phyloP scores from a whole-genome alignment of 192 early-diverging fungal genomes.

The Spizellomyces punctatus region DNA sequence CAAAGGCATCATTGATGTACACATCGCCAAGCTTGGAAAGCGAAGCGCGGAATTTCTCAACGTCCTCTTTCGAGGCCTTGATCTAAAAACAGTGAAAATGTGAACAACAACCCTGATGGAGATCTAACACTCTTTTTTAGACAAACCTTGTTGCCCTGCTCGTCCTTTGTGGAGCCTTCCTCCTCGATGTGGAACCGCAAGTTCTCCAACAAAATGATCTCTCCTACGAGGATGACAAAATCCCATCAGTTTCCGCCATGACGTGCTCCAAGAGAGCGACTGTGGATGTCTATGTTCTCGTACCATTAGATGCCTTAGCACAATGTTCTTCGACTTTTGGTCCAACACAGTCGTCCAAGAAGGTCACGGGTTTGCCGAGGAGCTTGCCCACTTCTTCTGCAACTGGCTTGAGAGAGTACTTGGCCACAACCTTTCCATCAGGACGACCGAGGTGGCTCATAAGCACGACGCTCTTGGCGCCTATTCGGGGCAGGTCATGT shows the following conservation, averaged over 20 bases:
- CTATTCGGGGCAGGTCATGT: constrained; percentile 35
- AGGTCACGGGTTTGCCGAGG: constrained; percentile 80
- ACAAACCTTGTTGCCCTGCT: constrained; percentile 76
- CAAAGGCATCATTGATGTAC: constrained; percentile 99
- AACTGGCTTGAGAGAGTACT: constrained; percentile 93
- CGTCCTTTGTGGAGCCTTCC: constrained; percentile 92
- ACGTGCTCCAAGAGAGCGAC: neutral
- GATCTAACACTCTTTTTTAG: neutral
- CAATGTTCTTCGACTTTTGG: constrained; percentile 79
- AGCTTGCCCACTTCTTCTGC: constrained; percentile 79
- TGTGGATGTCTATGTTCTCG: neutral
- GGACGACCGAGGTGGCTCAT: constrained; percentile 98
- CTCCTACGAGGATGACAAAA: constrained; percentile 46
- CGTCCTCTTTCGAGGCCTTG: constrained; percentile 81
- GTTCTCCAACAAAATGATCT: constrained; percentile 96
- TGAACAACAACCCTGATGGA: neutral
- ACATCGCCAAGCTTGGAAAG: constrained; percentile 92
- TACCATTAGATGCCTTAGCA: constrained; percentile 58
- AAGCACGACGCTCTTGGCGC: constrained; percentile 85
- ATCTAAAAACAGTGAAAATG: constrained; percentile 38
- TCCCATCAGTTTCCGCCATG: neutral
- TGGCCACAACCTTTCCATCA: constrained; percentile 82
- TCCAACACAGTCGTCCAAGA: constrained; percentile 95
- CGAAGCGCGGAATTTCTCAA: constrained; percentile 87
- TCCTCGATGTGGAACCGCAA: constrained; percentile 98